Evolutionary conservation across 208 protist species (phyloP).

Genomic region (Plasmodiophora brassicae): DNA sequence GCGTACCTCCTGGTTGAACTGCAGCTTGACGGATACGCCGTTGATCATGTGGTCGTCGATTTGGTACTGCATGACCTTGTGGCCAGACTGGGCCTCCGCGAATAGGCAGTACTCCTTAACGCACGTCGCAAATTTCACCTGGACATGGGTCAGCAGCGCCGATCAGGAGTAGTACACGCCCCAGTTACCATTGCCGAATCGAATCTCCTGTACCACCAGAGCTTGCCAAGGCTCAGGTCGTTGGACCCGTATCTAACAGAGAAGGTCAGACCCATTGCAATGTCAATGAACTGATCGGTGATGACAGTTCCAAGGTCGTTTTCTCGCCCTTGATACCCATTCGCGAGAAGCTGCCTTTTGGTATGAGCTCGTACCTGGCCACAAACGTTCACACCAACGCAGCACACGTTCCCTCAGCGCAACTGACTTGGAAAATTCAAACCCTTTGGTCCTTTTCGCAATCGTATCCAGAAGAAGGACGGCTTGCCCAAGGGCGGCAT

Average conservation of each 20-base stretch:
- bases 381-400: not conserved
- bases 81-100: not conserved
- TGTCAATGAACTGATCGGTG: not conserved
- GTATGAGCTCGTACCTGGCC: not conserved
- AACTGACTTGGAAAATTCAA: not conserved
- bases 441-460: conserved; percentile 30
- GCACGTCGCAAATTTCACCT: not conserved
- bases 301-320: not conserved
- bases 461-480: conserved; percentile 38
- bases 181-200: not conserved
- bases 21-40: not conserved
- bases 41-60: not conserved
- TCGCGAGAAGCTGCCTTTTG: not conserved
- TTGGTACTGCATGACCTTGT: not conserved
- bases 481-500: conserved; percentile 40
- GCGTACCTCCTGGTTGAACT: not conserved
- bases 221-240: not conserved
- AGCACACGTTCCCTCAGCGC: not conserved
- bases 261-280: not conserved
- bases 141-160: not conserved
- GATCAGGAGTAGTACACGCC: not conserved
- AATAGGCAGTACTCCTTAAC: not conserved
- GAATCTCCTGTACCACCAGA: not conserved
- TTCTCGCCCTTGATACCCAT: not conserved
- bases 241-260: not conserved